Conservation (phyloP, 78 protist species). For the Tieghemostelium lacteum region DNA sequence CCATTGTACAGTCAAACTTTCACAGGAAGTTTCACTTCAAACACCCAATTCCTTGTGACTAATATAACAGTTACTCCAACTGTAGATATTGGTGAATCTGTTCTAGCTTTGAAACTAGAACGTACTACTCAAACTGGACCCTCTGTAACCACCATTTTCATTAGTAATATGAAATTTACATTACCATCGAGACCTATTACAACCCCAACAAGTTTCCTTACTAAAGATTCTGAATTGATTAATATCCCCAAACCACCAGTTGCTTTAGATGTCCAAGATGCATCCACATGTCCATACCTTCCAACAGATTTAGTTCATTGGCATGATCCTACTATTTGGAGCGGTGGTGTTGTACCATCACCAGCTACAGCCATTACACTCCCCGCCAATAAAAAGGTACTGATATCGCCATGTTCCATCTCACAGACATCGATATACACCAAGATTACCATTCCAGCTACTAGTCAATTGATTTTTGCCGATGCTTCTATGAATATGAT, state of each 20-base stretch:
- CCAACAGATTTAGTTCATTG: conserved; percentile 29
- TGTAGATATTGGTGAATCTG: conserved; percentile 24
- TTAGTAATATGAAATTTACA: conserved; percentile 43
- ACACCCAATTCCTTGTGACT: neutral
- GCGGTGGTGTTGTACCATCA: conserved; percentile 52
- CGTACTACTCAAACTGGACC: conserved; percentile 1
- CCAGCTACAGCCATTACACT: conserved; percentile 4
- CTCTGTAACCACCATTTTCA: neutral
- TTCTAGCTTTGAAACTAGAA: conserved; percentile 1
- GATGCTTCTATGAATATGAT: conserved; percentile 41
- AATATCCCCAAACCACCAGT: conserved; percentile 10
- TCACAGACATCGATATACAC: neutral
- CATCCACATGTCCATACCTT: conserved; percentile 42
- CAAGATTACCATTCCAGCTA: conserved; percentile 42
- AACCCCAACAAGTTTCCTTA: neutral
- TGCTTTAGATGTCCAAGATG: conserved; percentile 1
- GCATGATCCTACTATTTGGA: conserved; percentile 80
- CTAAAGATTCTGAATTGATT: conserved; percentile 15
- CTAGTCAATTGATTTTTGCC: conserved; percentile 39
- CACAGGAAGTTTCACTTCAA: conserved; percentile 21
- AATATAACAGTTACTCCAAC: neutral
- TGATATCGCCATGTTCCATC: conserved; percentile 66
- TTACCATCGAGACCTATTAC: neutral
- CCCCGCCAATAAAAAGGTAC: conserved; percentile 50
- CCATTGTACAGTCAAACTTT: conserved; percentile 12